Evolutionary conservation across 441 rosid genomes (phyloP), one percentile per base, ranked within the genome.

Genomic region (Daphne laureola): DNA sequence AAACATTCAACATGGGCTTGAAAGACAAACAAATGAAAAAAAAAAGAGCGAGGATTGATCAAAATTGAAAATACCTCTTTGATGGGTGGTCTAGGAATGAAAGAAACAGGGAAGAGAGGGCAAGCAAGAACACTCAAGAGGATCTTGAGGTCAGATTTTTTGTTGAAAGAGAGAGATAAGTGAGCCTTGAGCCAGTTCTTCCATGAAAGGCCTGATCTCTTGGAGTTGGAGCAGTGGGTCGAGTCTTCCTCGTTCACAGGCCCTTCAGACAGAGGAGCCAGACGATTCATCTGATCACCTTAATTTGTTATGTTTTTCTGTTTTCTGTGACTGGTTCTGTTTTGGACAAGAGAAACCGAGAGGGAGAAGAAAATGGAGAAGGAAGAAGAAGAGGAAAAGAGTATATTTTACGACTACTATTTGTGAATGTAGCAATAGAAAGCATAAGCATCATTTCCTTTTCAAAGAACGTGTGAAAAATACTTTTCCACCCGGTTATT

Each of bases 71-170:
- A n/a, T 35, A 80, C 90, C 84, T 80, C 68, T 49, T 72, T 65
- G 64, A 63, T 49, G 63, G 78, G 54, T 44, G 61, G 62, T 21
- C 69, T 60, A 17, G 72, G 71, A 14, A 44, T 66, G 59, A 66
- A 14, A 14, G 79, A 57, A 53, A 80, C 67, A 3, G 90, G 90
- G 61, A 83, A 83, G 48, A 80, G 84, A 57, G 90, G 90, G 63
- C 87, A 83, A 54, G 77, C 90, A 23, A 83, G 73, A 63, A 83
- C 90, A 54, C 90, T 78, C 8, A 83, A 36, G 38, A 83, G 81
- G 61, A 68, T 69, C 56, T 66, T 80, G 60, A 78, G 75, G 52
- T 80, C 71, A 27, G 83, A 67, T 51, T 78, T 80, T 59, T 69
- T 78, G 71, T 50, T 66, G 60, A 74, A 70, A 12, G 65, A 58